Conservation (phyloP, 2,329 filamentous ascomycete genomes). For the Fusarium scirpi region DNA sequence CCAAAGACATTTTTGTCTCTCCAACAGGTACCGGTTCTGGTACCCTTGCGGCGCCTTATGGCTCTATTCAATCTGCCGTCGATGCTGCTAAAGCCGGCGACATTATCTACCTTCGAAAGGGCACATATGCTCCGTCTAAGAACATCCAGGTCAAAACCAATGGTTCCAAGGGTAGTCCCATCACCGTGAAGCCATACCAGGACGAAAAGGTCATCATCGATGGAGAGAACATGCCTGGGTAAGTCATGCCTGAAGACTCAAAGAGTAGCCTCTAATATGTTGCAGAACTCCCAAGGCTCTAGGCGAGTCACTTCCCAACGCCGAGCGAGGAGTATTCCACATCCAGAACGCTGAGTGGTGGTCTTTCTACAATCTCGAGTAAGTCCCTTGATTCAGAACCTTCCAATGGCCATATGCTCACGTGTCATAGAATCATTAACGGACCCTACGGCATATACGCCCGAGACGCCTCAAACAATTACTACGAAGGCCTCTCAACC, state of each 20-base stretch:
- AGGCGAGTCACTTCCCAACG: constrained; percentile 54
- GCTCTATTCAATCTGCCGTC: constrained; percentile 61
- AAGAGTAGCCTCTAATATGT: no score
- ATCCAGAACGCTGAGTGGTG: constrained; percentile 59
- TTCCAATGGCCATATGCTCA: no score
- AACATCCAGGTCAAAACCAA: constrained; percentile 62
- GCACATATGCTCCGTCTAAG: constrained; percentile 59
- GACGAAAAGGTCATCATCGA: constrained; percentile 60
- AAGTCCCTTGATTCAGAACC: no score
- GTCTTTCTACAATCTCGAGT: constrained; percentile 57
- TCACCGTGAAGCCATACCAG: constrained; percentile 57
- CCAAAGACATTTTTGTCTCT: constrained; percentile 59
- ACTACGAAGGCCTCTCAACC: constrained; percentile 52
- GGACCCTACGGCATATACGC: constrained; percentile 55
- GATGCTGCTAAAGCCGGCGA: constrained; percentile 60
- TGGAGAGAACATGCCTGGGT: constrained; percentile 53
- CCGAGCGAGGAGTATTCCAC: constrained; percentile 61
- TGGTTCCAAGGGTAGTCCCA: constrained; percentile 55
- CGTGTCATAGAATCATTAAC: constrained; percentile 48
- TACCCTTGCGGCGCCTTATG: constrained; percentile 55
- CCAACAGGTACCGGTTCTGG: constrained; percentile 57
- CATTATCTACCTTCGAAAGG: constrained; percentile 59
- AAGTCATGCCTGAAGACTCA: no score
- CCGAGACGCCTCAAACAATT: constrained; percentile 53
- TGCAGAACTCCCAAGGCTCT: constrained; percentile 57